phyloP scores from a whole-genome alignment of 106 monocot species.

The Dendrobium nobile region DNA sequence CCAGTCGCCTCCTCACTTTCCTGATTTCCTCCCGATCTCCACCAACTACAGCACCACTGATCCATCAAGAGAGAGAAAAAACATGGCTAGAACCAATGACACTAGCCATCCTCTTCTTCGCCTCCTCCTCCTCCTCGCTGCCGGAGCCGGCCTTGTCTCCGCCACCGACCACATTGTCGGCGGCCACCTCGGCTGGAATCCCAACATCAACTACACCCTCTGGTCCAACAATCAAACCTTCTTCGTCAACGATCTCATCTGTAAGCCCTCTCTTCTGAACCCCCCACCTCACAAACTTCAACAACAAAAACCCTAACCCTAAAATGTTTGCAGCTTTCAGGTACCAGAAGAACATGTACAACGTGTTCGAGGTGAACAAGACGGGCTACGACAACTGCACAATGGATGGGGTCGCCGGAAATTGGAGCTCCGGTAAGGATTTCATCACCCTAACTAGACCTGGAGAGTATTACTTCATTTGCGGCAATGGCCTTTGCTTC shows the following conservation, averaged over 20 bases:
- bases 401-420: conserved; percentile 57
- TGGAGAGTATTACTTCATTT: conserved; percentile 78
- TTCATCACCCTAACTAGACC: conserved; percentile 63
- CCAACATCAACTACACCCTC: conserved; percentile 71
- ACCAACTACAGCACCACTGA: background rate
- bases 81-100: background rate
- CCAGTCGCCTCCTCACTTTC: too few species aligned
- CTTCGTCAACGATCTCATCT: conserved; percentile 74
- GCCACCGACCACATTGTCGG: conserved; percentile 96
- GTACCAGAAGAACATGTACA: conserved; percentile 83
- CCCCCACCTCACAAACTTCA: background rate
- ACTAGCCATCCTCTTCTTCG: background rate
- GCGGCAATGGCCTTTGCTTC: conserved; percentile 62
- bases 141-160: conserved; percentile 9
- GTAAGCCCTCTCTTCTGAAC: conserved; percentile 21
- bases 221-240: conserved; percentile 97
- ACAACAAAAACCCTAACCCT: conserved; percentile 2
- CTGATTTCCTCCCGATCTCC: background rate
- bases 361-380: conserved; percentile 90
- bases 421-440: conserved; percentile 96
- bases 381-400: conserved; percentile 98
- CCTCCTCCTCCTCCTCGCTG: conserved; percentile 2
- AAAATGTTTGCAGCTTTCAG: conserved; percentile 54
- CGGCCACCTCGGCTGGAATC: conserved; percentile 80
- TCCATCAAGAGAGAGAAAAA: background rate